Conservation (phyloP, 75 land plant genomes). For the Sequoiadendron giganteum region DNA sequence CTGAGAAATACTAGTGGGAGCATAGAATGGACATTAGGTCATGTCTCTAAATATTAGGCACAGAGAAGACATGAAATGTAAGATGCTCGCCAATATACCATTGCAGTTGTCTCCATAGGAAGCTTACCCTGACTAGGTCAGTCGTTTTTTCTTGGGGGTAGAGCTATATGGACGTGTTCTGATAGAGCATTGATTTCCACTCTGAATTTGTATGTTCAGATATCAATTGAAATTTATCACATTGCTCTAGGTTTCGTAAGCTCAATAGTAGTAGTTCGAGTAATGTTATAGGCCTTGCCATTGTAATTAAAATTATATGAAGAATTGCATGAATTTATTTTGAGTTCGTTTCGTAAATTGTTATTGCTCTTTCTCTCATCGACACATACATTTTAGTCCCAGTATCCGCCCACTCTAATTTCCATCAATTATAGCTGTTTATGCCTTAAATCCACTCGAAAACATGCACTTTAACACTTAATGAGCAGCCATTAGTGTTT, state of each 20-base stretch:
- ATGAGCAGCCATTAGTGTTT: too few relatives aligned
- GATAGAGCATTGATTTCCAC: not conserved
- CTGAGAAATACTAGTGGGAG: not conserved
- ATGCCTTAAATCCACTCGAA: too few relatives aligned
- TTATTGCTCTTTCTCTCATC: too few relatives aligned
- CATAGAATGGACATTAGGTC: not conserved
- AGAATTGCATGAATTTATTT: too few relatives aligned
- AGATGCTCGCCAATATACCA: not conserved
- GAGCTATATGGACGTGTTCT: not conserved
- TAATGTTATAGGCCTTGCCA: too few relatives aligned
- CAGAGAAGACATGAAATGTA: not conserved
- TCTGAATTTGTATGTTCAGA: not conserved
- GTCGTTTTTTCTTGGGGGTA: not conserved
- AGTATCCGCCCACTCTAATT: too few relatives aligned
- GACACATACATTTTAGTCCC: too few relatives aligned
- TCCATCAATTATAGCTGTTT: too few relatives aligned
- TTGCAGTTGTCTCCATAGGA: not conserved
- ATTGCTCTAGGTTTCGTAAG: not conserved
- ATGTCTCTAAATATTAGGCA: not conserved
- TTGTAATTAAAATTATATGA: too few relatives aligned
- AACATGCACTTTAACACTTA: too few relatives aligned
- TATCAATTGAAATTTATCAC: not conserved
- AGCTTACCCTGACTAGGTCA: not conserved
- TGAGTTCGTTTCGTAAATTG: too few relatives aligned
- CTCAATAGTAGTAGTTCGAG: not conserved